Base-by-base conservation (phyloP, 2,329 filamentous ascomycete species). In the Ploettnerulaceae sp. region DNA sequence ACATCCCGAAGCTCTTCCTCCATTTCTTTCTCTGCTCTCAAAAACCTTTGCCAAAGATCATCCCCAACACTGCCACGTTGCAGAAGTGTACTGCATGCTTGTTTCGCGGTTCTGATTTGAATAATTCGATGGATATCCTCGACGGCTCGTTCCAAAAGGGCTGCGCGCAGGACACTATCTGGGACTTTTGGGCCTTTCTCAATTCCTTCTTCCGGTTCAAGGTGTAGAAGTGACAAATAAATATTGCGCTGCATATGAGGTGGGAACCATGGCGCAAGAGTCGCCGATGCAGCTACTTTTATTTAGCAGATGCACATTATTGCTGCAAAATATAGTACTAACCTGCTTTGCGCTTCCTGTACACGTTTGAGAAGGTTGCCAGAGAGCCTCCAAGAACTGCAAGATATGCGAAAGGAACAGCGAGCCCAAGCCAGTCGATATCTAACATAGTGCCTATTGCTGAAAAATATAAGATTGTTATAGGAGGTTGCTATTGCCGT, bases 1-100 rank as follows among this genome's bases (percentile, higher is more conserved):
- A 97, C 91, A 68, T 98, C 93, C 60, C 88, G 81, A 52, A 98
- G 75, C 70, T 98, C 93, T 57, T 89, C 88, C 70, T 98, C 90
- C 74, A 97, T 94, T 70, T 98, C 93, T 72, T 94, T 90, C 77
- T 98, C 93, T 0, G 91, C 93, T 40, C 89, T 79, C 68, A 83
- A 70, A 67, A 97, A 95, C 29, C 91, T 77, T 72, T 96, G 88
- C 86, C 89, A 95, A 57, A 98, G 69, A 67, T 98, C 93, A 65
- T 98, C 93, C 11, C 93, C 91, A 1, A 98, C 89, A 62, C 89
- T 95, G 38, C 93, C 93, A 54, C 89, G 77, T 69, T 95, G 89
- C 59, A 97, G 69, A 56, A 98, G 71, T 18, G 82, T 78, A 63
- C 85, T 84, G 62, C 95, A 81, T 6, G 93, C 89, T 60, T 87